Base-by-base conservation (phyloP, 83 land plant species). In the Picea abies region DNA sequence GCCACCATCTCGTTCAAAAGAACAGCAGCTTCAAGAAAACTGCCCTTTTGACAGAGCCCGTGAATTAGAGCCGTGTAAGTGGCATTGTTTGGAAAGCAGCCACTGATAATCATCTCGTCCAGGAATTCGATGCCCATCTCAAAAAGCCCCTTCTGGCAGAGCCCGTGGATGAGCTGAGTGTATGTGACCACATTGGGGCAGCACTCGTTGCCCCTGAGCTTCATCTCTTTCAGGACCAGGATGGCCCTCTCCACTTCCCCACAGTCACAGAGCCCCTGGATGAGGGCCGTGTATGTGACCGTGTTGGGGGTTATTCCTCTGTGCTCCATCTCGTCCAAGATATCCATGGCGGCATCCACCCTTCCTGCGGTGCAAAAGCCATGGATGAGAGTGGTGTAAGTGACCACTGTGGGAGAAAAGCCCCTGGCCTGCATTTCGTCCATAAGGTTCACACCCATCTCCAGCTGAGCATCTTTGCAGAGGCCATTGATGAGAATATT, bases 81-180 rank as follows among this genome's bases (percentile, higher is more conserved):
- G 15, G 89, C 64, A 4, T 81, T 69, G 77, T 93, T 90, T 2
- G 91, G 87, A 41, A 85, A 83, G 67, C 87, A 83, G 29, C 89
- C 90, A 37, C 68, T 82, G 11, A 4, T 47, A 83, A 70, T 83
- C 92, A 92, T 92, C 67, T 85, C 89, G 29, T 81, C 77, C 68
- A 90, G 65, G 69, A 92, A 83, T 26, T 83, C 89, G 14, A 90
- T 73, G 17, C 83, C 85, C 41, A 60, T 73, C 75, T 65, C 11
- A 0, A 86, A 63, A 78, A 76, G 72, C 2, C 89, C 88, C 82
- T 87, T 22, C 78, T 85, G 82, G 72, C 92, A 86, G 20, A 92
- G 84, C 86, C 86, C 56, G 80, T 90, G 94, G 64, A 92, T 70
- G 60, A 92, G 44, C 94, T 90, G 90, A 17, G 94, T 92, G 83